Conservation (phyloP, 352 stramenopile species). For the Globisporangium paddicum region DNA sequence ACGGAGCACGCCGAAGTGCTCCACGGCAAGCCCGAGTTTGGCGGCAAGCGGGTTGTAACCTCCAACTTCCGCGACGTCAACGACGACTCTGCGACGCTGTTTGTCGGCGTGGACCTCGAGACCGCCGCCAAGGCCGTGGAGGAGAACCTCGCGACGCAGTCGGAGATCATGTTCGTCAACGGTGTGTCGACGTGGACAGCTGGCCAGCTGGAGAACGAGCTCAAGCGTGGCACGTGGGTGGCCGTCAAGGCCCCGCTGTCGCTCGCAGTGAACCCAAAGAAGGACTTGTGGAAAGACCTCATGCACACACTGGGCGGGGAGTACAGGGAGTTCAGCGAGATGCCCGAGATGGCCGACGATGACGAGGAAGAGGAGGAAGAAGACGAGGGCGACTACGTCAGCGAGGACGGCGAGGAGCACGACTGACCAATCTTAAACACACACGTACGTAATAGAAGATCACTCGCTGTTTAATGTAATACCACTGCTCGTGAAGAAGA, state of each 20-base stretch:
- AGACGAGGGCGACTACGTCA: conserved; percentile 20
- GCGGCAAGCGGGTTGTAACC: conserved; percentile 40
- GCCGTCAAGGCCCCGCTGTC: conserved; percentile 67
- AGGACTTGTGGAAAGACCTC: conserved; percentile 64
- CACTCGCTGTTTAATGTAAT: not conserved
- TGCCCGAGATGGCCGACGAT: conserved; percentile 50
- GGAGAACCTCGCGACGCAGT: conserved; percentile 40
- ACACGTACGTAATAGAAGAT: conserved; percentile 25
- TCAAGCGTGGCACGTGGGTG: conserved; percentile 69
- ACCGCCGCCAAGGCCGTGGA: conserved; percentile 52
- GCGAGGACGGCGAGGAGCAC: conserved; percentile 12
- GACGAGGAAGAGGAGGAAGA: conserved; percentile 23
- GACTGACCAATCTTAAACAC: conserved; percentile 5
- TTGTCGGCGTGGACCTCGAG: conserved; percentile 66
- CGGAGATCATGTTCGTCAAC: conserved; percentile 75
- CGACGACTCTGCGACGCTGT: conserved; percentile 44
- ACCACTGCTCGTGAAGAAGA: no score
- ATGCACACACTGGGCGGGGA: conserved; percentile 65
- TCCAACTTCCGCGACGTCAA: conserved; percentile 37
- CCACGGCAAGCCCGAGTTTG: conserved; percentile 34
- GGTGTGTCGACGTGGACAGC: conserved; percentile 67
- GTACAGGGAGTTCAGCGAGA: conserved; percentile 65
- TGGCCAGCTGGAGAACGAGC: conserved; percentile 64
- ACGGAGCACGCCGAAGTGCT: conserved; percentile 55
- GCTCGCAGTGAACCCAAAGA: conserved; percentile 55